Conservation (phyloP, 805 yeast species). For the Nematodospora valgi region DNA sequence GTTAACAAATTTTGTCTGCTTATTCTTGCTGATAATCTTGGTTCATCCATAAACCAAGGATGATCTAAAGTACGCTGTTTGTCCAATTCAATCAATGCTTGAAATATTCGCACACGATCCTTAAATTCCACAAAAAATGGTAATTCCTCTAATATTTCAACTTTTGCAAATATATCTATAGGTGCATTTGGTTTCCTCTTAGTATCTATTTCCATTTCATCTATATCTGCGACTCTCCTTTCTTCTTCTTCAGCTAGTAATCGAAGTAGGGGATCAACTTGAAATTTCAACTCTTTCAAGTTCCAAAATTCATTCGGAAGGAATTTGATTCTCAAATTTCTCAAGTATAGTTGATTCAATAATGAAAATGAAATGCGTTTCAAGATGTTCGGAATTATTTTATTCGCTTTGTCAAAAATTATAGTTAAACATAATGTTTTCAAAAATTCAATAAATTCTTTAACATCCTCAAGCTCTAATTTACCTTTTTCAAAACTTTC, state of each 20-base stretch:
- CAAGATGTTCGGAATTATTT: no score
- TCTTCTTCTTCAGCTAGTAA: conserved; percentile 45
- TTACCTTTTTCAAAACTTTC: conserved; percentile 49
- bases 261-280: conserved; percentile 33
- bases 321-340: conserved; percentile 60
- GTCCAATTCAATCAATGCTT: conserved; percentile 57
- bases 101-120: conserved; percentile 70
- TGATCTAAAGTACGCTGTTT: conserved; percentile 19
- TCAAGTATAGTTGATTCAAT: conserved; percentile 60
- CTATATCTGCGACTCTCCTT: conserved; percentile 13
- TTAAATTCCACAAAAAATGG: conserved; percentile 83
- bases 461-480: conserved; percentile 36
- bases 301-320: conserved; percentile 56
- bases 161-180: conserved; percentile 21
- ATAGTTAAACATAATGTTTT: conserved; percentile 48
- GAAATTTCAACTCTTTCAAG: conserved; percentile 25
- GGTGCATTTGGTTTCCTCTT: background rate
- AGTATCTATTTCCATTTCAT: conserved; percentile 11
- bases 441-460: conserved; percentile 44
- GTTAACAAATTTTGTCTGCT: conserved; percentile 68
- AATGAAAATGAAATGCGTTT: conserved; percentile 45
- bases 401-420: conserved; percentile 33
- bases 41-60: conserved; percentile 6
- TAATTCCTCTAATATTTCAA: conserved; percentile 54
- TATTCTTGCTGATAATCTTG: conserved; percentile 47